A percentile compares a stretch with the other conserved stretches of the same genome.
Conservation (phyloP, 371 early-diverging fungal genomes). For the Funneliformis caledonium region DNA sequence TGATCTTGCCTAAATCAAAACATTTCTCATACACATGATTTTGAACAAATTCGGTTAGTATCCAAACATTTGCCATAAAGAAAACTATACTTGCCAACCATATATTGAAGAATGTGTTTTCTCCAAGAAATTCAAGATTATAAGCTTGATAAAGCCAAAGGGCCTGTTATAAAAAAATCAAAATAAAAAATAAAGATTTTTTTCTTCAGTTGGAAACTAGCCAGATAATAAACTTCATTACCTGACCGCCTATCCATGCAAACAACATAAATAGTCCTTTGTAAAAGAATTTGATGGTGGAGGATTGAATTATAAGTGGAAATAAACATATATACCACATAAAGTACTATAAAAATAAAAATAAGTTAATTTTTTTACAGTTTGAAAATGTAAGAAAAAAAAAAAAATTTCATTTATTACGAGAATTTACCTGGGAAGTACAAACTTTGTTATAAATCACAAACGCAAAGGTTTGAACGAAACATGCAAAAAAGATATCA, state of each 20-base stretch:
- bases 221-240: slow-evolving; percentile 40
- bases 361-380: background rate
- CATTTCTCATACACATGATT: slow-evolving; percentile 61
- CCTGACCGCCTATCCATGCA: slow-evolving; percentile 78
- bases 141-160: slow-evolving; percentile 87
- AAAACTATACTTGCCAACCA: slow-evolving; percentile 77
- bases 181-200: background rate
- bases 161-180: slow-evolving; percentile 57
- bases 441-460: slow-evolving; percentile 96
- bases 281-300: slow-evolving; percentile 56
- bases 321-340: slow-evolving; percentile 97
- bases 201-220: too few relatives aligned
- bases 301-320: slow-evolving; percentile 82
- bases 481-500: slow-evolving; percentile 86
- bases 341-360: slow-evolving; percentile 74
- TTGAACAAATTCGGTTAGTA: slow-evolving; percentile 65
- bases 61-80: slow-evolving; percentile 71
- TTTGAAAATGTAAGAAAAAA: background rate
- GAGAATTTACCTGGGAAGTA: slow-evolving; percentile 86
- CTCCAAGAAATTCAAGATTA: slow-evolving; percentile 82
- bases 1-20: slow-evolving; percentile 58
- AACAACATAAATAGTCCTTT: slow-evolving; percentile 64
- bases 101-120: slow-evolving; percentile 76
- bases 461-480: slow-evolving; percentile 94
- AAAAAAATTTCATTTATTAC: background rate